Evolutionary conservation across 257 asterid species (phyloP).

Genomic region (Petunia secreta): DNA sequence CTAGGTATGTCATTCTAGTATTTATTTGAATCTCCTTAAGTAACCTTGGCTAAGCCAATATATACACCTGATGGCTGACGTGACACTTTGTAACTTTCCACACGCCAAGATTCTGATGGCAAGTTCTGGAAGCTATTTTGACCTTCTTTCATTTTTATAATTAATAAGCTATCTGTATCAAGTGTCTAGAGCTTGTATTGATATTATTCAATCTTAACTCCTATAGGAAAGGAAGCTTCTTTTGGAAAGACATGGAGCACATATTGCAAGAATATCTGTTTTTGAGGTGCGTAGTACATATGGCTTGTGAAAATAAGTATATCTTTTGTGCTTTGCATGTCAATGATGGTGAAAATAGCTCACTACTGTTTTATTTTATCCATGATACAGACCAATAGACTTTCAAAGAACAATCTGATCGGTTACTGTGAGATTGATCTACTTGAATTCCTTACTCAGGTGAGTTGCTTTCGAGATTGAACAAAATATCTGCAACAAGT

Average conservation of each 20-base stretch:
- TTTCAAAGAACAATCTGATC: slow-evolving; percentile 79
- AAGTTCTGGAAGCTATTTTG: slow-evolving; percentile 22
- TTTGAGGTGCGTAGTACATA: slow-evolving; percentile 69
- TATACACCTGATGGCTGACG: slow-evolving; percentile 18
- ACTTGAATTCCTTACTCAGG: slow-evolving; percentile 80
- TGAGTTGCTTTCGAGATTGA: slow-evolving; percentile 41
- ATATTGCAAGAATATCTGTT: slow-evolving; percentile 81
- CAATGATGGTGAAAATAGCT: neutral
- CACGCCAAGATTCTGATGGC: neutral
- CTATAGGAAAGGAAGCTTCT: slow-evolving; percentile 91
- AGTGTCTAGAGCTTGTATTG: slow-evolving; percentile 4
- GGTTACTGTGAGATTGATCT: slow-evolving; percentile 93
- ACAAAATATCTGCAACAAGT: slow-evolving; percentile 8
- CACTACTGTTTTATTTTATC: slow-evolving; percentile 32
- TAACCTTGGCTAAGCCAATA: no score
- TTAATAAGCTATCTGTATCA: neutral
- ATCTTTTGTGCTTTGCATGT: neutral
- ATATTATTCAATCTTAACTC: slow-evolving; percentile 26
- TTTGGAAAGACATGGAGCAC: slow-evolving; percentile 86
- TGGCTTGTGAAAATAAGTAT: neutral
- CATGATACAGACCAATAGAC: slow-evolving; percentile 80
- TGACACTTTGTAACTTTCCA: neutral
- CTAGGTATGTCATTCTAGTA: no score
- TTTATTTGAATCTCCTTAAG: no score
- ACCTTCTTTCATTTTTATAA: neutral